Base-by-base conservation (phyloP, 495 filamentous ascomycete genomes). In the Neurospora sp. region DNA sequence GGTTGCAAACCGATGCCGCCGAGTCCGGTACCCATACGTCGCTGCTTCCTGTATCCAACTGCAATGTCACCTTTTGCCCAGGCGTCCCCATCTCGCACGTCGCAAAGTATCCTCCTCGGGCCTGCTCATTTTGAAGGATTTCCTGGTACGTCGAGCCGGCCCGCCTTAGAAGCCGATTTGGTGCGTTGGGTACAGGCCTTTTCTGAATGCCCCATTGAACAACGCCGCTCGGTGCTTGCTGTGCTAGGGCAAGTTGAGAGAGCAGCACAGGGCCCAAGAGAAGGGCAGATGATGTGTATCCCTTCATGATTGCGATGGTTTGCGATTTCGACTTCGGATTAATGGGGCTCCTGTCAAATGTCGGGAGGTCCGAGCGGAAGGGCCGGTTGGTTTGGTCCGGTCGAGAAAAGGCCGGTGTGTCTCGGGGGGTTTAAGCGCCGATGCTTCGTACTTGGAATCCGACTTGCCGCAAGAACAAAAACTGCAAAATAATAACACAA, bases 11-110 rank as follows among this genome's bases (percentile, higher is more conserved):
- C 10, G 79, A 76, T 1, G 92, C 91, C 12, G 79, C 81, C 16
- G 86, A 85, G 5, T 88, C 85, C 73, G 94, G 94, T 35, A 90
- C 87, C 94, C 94, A 98, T 37, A 97, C 85, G 83, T 98, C 95
- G 75, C 93, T 96, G 76, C 93, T 96, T 23, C 93, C 93, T 1
- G 93, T 96, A 79, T 96, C 93, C 72, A 96, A 83, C 78, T 93
- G 90, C 69, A 96, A 78, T 3, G 86, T 87, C 39, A 96, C 74
- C 9, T 83, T 81, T 77, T 96, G 93, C 3, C 81, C 77, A 0
- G 92, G 92, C 37, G 92, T 93, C 18, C 93, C 93, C 39, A 96
- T 76, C 41, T 83, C 86, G 75, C 93, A 84, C 70, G 91, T 91
- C 35, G 89, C 88, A 76, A 88, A 91, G 76, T 96, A 96, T 20